These are phyloP conservation scores for Rhododendron williamsianum DNA, from an alignment of 148 eudicot genomes.

Conservation along the genomic window DNA sequence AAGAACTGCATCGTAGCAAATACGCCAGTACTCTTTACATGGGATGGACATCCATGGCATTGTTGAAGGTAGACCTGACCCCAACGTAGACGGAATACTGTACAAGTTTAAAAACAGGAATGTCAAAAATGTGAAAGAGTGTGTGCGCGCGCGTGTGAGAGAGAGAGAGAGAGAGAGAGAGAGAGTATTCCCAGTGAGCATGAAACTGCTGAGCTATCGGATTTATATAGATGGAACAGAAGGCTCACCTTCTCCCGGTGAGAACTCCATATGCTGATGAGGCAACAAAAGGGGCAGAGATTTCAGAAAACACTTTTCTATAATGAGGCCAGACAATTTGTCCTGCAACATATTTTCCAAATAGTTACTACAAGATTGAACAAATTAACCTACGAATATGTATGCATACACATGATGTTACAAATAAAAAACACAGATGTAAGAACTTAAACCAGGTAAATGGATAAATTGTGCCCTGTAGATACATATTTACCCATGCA, in stretches of 20 bases:
- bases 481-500: background rate
- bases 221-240: background rate
- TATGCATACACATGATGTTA: background rate
- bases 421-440: background rate
- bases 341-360: slow-evolving; percentile 41
- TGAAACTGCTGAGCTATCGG: background rate
- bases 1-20: slow-evolving; percentile 65
- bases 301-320: slow-evolving; percentile 29
- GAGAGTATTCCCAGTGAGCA: background rate
- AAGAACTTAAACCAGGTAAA: background rate
- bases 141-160: background rate
- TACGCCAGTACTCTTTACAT: slow-evolving; percentile 72
- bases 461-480: background rate
- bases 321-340: slow-evolving; percentile 64
- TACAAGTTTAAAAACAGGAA: slow-evolving; percentile 5
- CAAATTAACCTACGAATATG: background rate
- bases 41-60: slow-evolving; percentile 72
- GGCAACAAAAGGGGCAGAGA: slow-evolving; percentile 38
- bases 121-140: background rate
- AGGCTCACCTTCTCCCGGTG: slow-evolving; percentile 68
- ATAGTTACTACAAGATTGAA: slow-evolving; percentile 1
- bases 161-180: background rate
- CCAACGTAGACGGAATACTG: slow-evolving; percentile 46
- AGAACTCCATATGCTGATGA: slow-evolving; percentile 68
- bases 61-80: slow-evolving; percentile 37